Percentiles rank a stretch among this genome's conserved stretches.
These are phyloP conservation scores for Pterocarpus macrocarpus DNA, from an alignment of 306 rosid species.

Conservation along the genomic window DNA sequence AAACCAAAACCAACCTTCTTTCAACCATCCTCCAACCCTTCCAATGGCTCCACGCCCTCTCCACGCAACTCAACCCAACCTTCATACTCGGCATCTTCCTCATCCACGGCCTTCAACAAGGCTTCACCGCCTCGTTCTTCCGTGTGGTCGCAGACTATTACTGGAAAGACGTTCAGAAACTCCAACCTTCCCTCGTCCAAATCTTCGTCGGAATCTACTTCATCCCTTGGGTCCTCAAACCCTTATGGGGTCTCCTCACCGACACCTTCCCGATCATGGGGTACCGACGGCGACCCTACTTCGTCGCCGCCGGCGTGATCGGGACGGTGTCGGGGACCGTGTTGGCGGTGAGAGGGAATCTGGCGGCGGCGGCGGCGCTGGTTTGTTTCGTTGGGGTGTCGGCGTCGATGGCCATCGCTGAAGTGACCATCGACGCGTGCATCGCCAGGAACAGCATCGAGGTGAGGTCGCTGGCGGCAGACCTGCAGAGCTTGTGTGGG, in stretches of 20 bases:
- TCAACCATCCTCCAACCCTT: slow-evolving; percentile 49
- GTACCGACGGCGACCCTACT: slow-evolving; percentile 65
- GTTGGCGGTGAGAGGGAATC: slow-evolving; percentile 38
- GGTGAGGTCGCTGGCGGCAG: slow-evolving; percentile 64
- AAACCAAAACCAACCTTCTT: not conserved
- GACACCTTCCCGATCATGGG: slow-evolving; percentile 69
- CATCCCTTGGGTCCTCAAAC: slow-evolving; percentile 81
- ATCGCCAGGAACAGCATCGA: slow-evolving; percentile 77
- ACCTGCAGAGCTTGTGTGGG: slow-evolving; percentile 78
- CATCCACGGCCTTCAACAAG: slow-evolving; percentile 71
- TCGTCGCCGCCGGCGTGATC: slow-evolving; percentile 57
- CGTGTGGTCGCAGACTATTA: slow-evolving; percentile 69
- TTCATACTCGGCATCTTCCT: slow-evolving; percentile 62
- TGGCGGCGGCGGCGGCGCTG: slow-evolving; percentile 54
- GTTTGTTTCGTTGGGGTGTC: slow-evolving; percentile 61
- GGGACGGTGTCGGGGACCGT: slow-evolving; percentile 51
- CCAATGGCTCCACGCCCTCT: slow-evolving; percentile 62
- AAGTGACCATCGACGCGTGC: slow-evolving; percentile 80
- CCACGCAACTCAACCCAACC: slow-evolving; percentile 52
- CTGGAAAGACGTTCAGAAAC: slow-evolving; percentile 81
- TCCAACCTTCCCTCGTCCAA: slow-evolving; percentile 72
- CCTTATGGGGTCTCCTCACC: slow-evolving; percentile 77
- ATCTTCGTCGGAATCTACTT: slow-evolving; percentile 63
- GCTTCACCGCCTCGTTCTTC: slow-evolving; percentile 70
- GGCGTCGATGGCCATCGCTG: slow-evolving; percentile 70